Conservation (phyloP, 768 basidiomycete genomes). For the Rhizopogon sp. region DNA sequence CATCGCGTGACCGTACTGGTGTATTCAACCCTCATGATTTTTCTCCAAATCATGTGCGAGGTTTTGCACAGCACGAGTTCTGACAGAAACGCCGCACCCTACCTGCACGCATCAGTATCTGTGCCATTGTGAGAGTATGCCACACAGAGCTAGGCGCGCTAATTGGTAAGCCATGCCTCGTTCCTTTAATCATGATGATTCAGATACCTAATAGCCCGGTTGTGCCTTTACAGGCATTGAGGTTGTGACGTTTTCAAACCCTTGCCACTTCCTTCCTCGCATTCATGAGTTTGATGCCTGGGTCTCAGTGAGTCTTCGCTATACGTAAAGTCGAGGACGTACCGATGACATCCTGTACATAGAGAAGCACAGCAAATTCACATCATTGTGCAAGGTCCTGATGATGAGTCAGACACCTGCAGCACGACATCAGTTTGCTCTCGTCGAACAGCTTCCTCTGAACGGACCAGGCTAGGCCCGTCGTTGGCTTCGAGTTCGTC, state of each 20-base stretch:
- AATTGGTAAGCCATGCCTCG: background rate
- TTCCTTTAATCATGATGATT: background rate
- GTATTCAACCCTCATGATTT: too few species aligned
- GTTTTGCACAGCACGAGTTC: too few species aligned
- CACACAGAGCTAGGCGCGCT: background rate
- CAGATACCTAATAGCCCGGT: background rate
- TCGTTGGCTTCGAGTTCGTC: background rate
- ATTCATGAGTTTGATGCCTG: background rate
- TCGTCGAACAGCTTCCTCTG: background rate
- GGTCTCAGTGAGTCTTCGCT: background rate
- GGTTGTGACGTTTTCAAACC: background rate
- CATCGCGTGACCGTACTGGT: too few species aligned
- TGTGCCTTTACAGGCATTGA: background rate
- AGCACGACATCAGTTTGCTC: background rate
- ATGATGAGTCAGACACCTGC: background rate
- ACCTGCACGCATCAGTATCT: too few species aligned
- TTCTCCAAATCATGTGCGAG: too few species aligned
- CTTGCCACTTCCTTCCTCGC: background rate
- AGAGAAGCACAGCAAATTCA: background rate
- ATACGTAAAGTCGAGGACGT: background rate
- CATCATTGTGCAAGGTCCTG: background rate
- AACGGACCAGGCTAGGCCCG: background rate
- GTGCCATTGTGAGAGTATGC: too few species aligned
- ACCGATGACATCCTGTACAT: background rate
- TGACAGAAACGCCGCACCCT: too few species aligned